phyloP scores from a whole-genome alignment of 2,329 filamentous ascomycete genomes.

The Cercospora citrullina region DNA sequence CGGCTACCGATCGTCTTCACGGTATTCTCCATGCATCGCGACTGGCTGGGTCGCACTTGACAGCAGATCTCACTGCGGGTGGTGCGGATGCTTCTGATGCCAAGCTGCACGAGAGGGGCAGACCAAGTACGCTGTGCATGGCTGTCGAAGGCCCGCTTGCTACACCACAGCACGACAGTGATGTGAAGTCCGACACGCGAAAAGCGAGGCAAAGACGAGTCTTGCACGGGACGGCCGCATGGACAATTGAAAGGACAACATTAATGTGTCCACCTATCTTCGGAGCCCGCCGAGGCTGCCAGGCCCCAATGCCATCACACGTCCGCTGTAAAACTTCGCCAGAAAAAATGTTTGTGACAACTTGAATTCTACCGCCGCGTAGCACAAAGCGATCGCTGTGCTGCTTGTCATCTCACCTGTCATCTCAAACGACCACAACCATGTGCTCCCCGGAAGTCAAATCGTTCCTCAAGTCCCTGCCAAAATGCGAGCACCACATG shows the following conservation, averaged over 20 bases:
- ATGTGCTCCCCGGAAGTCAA: conserved; percentile 57
- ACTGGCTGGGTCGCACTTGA: neutral
- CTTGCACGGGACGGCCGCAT: neutral
- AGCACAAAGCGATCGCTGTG: neutral
- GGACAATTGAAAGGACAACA: neutral
- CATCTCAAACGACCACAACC: neutral
- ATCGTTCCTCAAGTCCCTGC: conserved; percentile 63
- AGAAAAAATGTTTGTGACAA: neutral
- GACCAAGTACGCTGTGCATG: neutral
- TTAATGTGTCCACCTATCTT: neutral
- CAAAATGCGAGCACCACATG: conserved; percentile 77
- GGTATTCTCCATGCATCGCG: neutral
- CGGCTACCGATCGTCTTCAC: conserved; percentile 1
- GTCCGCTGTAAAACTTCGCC: neutral
- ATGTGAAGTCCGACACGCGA: neutral
- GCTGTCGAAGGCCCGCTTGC: neutral
- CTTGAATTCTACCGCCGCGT: neutral
- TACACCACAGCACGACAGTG: neutral
- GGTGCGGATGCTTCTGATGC: neutral
- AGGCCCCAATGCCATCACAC: neutral
- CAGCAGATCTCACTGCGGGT: neutral
- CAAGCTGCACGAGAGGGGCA: neutral
- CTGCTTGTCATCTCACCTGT: neutral
- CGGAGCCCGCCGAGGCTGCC: neutral
- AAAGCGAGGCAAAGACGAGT: neutral